These are phyloP conservation scores for Filobasidium wieringae DNA, from an alignment of 768 basidiomycete species.

Conservation along the genomic window DNA sequence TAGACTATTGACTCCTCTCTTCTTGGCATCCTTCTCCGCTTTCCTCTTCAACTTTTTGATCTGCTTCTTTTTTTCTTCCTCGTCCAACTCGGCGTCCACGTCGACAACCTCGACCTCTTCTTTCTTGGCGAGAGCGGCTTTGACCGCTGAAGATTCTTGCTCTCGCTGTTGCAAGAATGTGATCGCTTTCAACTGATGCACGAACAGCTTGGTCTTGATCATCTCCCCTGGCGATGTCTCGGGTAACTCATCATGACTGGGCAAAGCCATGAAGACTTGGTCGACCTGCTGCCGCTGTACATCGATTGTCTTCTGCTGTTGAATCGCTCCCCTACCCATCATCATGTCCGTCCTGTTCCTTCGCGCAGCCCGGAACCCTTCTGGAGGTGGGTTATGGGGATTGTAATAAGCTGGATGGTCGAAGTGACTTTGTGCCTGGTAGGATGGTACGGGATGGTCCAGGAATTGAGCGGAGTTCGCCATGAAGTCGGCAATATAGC, in stretches of 20 bases:
- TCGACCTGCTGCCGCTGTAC: slow-evolving; percentile 88
- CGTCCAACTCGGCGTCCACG: neutral
- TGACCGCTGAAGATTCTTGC: slow-evolving; percentile 42
- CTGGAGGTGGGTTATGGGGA: slow-evolving; percentile 72
- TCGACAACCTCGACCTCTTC: slow-evolving; percentile 12
- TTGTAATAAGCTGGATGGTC: slow-evolving; percentile 66
- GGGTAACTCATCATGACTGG: slow-evolving; percentile 69
- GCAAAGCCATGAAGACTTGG: slow-evolving; percentile 78
- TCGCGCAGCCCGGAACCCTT: slow-evolving; percentile 43
- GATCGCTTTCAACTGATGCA: slow-evolving; percentile 95
- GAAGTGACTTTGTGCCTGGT: slow-evolving; percentile 48
- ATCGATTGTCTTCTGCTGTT: slow-evolving; percentile 47
- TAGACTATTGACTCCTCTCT: slow-evolving; percentile 21
- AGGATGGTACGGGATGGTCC: slow-evolving; percentile 64
- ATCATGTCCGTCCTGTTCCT: slow-evolving; percentile 14
- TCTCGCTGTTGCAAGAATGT: slow-evolving; percentile 81
- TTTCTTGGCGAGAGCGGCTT: slow-evolving; percentile 22
- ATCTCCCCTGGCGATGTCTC: slow-evolving; percentile 61
- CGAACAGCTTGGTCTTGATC: slow-evolving; percentile 77
- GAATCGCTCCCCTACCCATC: slow-evolving; percentile 4
- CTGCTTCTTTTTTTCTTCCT: slow-evolving; percentile 16
- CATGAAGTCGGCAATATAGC: slow-evolving; percentile 65
- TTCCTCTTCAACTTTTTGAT: slow-evolving; percentile 46
- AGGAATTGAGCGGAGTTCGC: slow-evolving; percentile 57
- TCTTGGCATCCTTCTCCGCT: slow-evolving; percentile 35